These are phyloP conservation scores for Boletus edulis DNA, from an alignment of 768 basidiomycete species.

Conservation along the genomic window DNA sequence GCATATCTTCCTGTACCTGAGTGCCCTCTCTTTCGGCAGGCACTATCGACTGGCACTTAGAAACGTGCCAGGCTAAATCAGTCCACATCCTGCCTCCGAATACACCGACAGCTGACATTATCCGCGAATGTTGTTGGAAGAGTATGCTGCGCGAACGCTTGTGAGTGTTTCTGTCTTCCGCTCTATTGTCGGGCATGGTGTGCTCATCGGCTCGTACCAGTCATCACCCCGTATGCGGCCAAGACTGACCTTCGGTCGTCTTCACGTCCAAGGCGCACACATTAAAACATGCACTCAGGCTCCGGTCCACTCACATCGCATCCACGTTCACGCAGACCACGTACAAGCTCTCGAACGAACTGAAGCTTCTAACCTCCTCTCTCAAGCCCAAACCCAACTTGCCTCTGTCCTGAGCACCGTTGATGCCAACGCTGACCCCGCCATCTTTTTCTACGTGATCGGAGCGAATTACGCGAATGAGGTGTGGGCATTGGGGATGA, in stretches of 20 bases:
- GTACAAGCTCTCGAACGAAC: constrained; percentile 22
- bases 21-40: too few species aligned
- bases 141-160: constrained; percentile 53
- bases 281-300: constrained; percentile 50
- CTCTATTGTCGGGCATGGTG: constrained; percentile 46
- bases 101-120: constrained; percentile 62
- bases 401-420: constrained; percentile 43
- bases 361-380: constrained; percentile 37
- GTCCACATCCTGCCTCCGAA: constrained; percentile 54
- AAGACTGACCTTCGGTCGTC: constrained; percentile 30
- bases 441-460: constrained; percentile 47
- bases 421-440: constrained; percentile 30
- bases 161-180: constrained; percentile 35
- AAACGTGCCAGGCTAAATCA: too few species aligned
- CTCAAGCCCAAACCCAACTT: constrained; percentile 36
- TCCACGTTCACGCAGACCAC: constrained; percentile 28
- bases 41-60: too few species aligned
- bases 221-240: too few species aligned
- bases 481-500: constrained; percentile 44
- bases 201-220: not conserved
- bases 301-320: constrained; percentile 53
- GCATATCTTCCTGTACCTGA: too few species aligned
- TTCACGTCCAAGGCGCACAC: constrained; percentile 39
- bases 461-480: constrained; percentile 58
- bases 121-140: constrained; percentile 61